These are phyloP conservation scores for Aureobasidium sp. DNA, from an alignment of 2,329 filamentous ascomycete species.

Conservation along the genomic window DNA sequence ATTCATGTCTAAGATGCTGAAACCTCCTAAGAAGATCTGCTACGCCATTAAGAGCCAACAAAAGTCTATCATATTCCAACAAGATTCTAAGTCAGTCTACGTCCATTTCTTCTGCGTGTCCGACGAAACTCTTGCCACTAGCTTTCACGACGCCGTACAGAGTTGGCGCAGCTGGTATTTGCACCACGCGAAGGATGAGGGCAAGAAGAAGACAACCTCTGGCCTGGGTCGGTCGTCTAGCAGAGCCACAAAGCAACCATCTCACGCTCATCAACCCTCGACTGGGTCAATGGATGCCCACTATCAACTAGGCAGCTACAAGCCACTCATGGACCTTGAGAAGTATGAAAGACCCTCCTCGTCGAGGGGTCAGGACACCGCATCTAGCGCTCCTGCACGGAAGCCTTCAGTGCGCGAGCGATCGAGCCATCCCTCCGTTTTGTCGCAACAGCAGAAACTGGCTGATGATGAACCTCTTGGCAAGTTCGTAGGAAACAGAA, in stretches of 20 bases:
- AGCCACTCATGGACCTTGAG: conserved; percentile 58
- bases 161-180: conserved; percentile 89
- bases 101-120: conserved; percentile 88
- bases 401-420: conserved; percentile 33
- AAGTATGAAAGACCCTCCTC: conserved; percentile 46
- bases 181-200: conserved; percentile 60
- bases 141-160: conserved; percentile 66
- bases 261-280: conserved; percentile 16
- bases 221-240: not conserved
- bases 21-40: conserved; percentile 76
- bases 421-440: conserved; percentile 30
- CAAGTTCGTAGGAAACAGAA: conserved; percentile 22
- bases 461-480: conserved; percentile 31
- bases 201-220: conserved; percentile 30
- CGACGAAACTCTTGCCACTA: conserved; percentile 57
- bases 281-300: conserved; percentile 41
- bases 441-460: conserved; percentile 21
- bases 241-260: conserved; percentile 11
- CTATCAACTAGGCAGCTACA: conserved; percentile 58
- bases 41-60: conserved; percentile 84
- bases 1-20: conserved; percentile 62
- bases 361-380: conserved; percentile 20
- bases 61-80: conserved; percentile 77
- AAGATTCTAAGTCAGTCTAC: conserved; percentile 68
- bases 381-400: conserved; percentile 19